Evolutionary conservation across 495 filamentous ascomycete genomes (phyloP), one percentile per base, ranked within the genome.

Genomic region (Lentithecium fluviatile): DNA sequence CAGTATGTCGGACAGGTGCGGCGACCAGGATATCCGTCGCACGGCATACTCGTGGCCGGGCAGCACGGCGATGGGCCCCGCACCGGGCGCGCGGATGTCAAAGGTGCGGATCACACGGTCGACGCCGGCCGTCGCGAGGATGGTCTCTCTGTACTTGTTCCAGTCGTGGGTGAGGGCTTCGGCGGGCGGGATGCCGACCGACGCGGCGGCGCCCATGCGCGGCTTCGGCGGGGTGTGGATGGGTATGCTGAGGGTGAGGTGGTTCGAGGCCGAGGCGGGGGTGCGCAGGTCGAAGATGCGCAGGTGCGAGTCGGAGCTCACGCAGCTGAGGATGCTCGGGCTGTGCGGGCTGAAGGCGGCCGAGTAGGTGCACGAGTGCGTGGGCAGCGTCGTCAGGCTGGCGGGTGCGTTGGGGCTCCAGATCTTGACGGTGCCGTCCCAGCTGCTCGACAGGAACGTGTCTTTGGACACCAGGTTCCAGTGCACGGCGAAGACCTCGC

Each of bases 141-240:
- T 78, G 0, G 83, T 85, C 29, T 88, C 82, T 1, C 88, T 85
- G 71, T 98, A 98, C 71, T 98, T 98, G 73, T 98, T 98, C 95
- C 95, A 97, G 74, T 98, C 94, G 71, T 97, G 94, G 2, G 93
- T 97, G 15, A 98, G 82, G 26, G 87, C 82, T 76, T 98, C 94
- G 17, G 81, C 78, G 0, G 87, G 87, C n/a, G 81, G 74, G 51
- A 78, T 47, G 73, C 58, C 75, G 26, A 75, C 75, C 10, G 76
- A 69, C 2, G 77, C 70, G 0, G 78, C 74, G 42, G 66, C 56
- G 7, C 74, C 74, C 36, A 72, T 70, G 17, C 62, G 40, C n/a
- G 68, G 61, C 57, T 71, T 73, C 3, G 80, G 79, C 2, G 81
- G 77, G 2, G 80, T 78, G 71, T 95, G 91, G 61, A 91, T 89